A percentile compares a stretch with the other conserved stretches of the same genome.
phyloP scores from a whole-genome alignment of 1,284 basidiomycete genomes.

The Ceratobasidium sp. region DNA sequence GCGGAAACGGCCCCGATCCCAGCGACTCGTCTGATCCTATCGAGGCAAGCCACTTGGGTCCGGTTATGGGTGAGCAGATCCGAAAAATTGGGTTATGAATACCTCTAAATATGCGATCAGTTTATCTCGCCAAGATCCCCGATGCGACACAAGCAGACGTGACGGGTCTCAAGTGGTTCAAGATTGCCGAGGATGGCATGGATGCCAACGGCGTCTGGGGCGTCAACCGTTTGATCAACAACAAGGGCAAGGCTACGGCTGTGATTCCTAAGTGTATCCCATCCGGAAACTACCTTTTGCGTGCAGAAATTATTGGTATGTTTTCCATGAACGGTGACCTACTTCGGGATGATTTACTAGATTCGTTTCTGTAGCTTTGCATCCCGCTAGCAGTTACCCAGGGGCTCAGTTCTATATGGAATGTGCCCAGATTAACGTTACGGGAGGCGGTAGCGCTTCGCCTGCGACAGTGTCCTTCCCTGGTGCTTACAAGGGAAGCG shows the following conservation, averaged over 20 bases:
- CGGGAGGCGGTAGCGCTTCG: conserved; percentile 53
- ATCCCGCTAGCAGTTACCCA: neutral
- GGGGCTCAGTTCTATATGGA: conserved; percentile 52
- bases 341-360: conserved; percentile 45
- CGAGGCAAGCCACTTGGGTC: conserved; percentile 25
- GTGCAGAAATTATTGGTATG: conserved; percentile 59
- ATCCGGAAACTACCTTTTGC: conserved; percentile 60
- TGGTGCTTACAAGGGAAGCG: conserved; percentile 54
- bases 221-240: conserved; percentile 49
- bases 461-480: conserved; percentile 59
- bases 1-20: conserved; percentile 30
- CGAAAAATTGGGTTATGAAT: neutral
- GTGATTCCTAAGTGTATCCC: conserved; percentile 57
- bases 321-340: conserved; percentile 39
- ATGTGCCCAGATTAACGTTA: conserved; percentile 46
- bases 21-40: conserved; percentile 40
- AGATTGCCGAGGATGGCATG: conserved; percentile 59
- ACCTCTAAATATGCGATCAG: conserved; percentile 23
- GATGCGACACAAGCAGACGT: conserved; percentile 58
- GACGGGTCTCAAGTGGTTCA: conserved; percentile 59
- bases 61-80: conserved; percentile 24
- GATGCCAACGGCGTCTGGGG: conserved; percentile 54
- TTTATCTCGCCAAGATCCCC: conserved; percentile 58
- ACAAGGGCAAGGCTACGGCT: conserved; percentile 62
- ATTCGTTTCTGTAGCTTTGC: conserved; percentile 31